phyloP scores from a whole-genome alignment of 2,329 filamentous ascomycete species.

The Aspergillus amoenus region DNA sequence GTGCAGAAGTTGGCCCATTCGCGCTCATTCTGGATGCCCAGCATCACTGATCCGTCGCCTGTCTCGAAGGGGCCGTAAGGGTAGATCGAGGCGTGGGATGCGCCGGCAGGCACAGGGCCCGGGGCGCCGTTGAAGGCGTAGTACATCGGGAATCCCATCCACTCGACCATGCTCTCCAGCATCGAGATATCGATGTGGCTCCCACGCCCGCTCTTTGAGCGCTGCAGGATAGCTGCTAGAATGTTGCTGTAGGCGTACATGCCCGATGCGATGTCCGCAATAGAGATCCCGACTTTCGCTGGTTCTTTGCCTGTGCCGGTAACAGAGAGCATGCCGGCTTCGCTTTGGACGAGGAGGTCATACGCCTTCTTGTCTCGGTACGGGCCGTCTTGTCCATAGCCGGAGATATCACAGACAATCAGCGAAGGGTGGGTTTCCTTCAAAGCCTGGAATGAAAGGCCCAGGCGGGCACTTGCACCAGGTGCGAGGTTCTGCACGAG shows the following conservation, averaged over 20 bases:
- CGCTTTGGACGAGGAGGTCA: constrained; percentile 56
- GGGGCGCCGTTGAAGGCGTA: constrained; percentile 51
- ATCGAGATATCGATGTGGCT: constrained; percentile 57
- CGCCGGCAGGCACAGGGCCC: constrained; percentile 48
- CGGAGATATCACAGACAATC: constrained; percentile 57
- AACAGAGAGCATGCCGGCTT: constrained; percentile 53
- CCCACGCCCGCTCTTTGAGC: constrained; percentile 47
- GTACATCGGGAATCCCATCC: constrained; percentile 59
- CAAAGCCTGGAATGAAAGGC: constrained; percentile 48
- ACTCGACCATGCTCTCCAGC: constrained; percentile 59
- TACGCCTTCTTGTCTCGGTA: constrained; percentile 58
- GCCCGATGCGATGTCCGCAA: constrained; percentile 55
- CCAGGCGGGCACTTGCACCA: constrained; percentile 49
- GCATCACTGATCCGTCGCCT: constrained; percentile 52
- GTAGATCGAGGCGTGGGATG: constrained; percentile 56
- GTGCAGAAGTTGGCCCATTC: constrained; percentile 55
- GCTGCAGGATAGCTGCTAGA: constrained; percentile 50
- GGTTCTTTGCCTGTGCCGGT: constrained; percentile 48
- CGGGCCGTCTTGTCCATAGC: constrained; percentile 53
- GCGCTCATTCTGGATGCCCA: constrained; percentile 59
- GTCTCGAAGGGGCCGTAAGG: constrained; percentile 58
- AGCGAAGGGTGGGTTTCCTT: constrained; percentile 44
- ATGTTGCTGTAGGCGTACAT: constrained; percentile 56
- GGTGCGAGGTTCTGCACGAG: constrained; percentile 57
- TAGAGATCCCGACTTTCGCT: constrained; percentile 55